Evolutionary conservation across 352 stramenopile genomes (phyloP), one percentile per base, ranked within the genome.

Genomic region (Globisporangium yorkense): DNA sequence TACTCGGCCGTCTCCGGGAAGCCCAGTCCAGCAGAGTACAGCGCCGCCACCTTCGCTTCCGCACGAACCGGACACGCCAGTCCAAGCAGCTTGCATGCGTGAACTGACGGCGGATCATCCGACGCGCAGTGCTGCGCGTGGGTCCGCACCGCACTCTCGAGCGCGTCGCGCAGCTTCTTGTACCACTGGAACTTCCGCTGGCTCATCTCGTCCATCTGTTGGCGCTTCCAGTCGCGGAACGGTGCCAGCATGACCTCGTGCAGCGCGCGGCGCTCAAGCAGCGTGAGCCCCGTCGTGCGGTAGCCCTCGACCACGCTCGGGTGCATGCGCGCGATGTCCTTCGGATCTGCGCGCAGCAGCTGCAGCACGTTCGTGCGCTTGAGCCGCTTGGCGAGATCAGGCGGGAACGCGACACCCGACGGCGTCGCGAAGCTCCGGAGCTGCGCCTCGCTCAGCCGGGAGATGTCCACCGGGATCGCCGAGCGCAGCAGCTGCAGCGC

Each of bases 351-450:
- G 27, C 89, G 84, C 7, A 96, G 61, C 12, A 96, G 65, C 51
- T 93, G 76, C 0, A 97, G 67, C 9, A 94, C 79, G 59, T 96
- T 96, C 15, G 86, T 95, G 16, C 89, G 80, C 66, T 97, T 97
- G 10, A 97, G 80, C 5, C 88, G 80, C 43, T 83, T 83, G 0
- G 89, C 88, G 5, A 94, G 76, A 4, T 82, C 74, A 10, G 66
- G 65, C 4, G 85, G 74, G 31, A 96, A 82, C 48, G 72, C 61
- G n/a, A 65, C 63, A 2, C 84, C 81, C 29, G 79, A 87, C 8
- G 85, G 88, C 1, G 84, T 87, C 16, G 56, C 33, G 41, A 87
- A 61, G 7, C 57, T 63, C 7, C 67, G 62, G 1, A 97, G 64
- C 45, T 89, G 71, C 58, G 72, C 68, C 62, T 97, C 89, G 21